Conservation (phyloP, 2,329 filamentous ascomycete genomes). For the Colletotrichum melonis region DNA sequence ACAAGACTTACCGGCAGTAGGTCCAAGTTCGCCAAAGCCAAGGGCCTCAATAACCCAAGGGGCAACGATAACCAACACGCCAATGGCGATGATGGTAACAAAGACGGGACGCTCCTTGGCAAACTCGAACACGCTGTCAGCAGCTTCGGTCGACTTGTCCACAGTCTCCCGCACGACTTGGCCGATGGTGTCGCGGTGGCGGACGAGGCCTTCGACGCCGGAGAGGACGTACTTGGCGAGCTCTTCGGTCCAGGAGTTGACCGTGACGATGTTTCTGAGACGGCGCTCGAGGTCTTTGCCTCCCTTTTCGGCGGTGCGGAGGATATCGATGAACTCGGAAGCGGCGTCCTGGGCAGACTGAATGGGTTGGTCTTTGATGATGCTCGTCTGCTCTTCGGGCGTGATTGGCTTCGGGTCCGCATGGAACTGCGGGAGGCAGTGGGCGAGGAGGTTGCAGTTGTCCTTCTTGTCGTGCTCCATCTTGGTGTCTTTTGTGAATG, state of each 20-base stretch:
- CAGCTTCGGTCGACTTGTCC: constrained; percentile 14
- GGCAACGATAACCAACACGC: constrained; percentile 23
- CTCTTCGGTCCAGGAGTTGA: constrained; percentile 28
- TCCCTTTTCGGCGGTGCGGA: constrained; percentile 17
- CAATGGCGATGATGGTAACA: constrained; percentile 27
- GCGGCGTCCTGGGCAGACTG: constrained; percentile 9
- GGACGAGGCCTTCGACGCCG: constrained; percentile 22
- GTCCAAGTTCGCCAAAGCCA: constrained; percentile 30
- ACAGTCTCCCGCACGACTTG: constrained; percentile 16
- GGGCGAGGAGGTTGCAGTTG: neutral
- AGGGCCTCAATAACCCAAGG: constrained; percentile 32
- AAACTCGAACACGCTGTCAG: constrained; percentile 5
- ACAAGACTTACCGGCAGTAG: neutral
- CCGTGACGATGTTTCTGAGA: constrained; percentile 9
- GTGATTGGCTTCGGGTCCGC: neutral
- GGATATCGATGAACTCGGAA: constrained; percentile 16
- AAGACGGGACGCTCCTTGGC: constrained; percentile 20
- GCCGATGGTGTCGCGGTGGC: constrained; percentile 21
- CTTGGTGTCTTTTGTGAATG: neutral
- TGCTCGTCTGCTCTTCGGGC: neutral
- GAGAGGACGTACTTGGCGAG: constrained; percentile 25
- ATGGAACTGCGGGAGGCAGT: neutral
- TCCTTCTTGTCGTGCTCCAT: constrained; percentile 1
- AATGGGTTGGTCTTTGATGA: constrained; percentile 7
- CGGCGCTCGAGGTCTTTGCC: constrained; percentile 11